Evolutionary conservation across 345 rosid genomes (phyloP).

Genomic region (Populus alba): DNA sequence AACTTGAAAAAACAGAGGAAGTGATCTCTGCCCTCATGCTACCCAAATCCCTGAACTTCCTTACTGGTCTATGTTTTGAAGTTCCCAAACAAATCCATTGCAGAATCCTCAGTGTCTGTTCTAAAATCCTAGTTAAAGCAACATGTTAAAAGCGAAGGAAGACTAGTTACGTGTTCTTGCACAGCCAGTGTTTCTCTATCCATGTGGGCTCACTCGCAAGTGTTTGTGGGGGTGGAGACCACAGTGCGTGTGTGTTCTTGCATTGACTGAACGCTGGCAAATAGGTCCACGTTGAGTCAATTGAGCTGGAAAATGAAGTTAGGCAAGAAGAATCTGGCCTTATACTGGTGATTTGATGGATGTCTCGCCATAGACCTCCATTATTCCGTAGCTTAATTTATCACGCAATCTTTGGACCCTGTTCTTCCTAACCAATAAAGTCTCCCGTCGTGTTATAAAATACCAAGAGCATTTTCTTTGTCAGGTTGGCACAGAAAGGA

Average conservation of each 20-base stretch:
- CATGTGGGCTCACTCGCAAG: slow-evolving; percentile 15
- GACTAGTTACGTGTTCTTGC: neutral
- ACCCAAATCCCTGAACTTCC: slow-evolving; percentile 17
- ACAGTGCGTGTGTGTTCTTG: neutral
- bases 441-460: neutral
- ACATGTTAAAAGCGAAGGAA: neutral
- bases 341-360: slow-evolving; percentile 22
- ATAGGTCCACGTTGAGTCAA: slow-evolving; percentile 13
- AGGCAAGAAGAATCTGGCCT: neutral
- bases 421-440: neutral
- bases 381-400: slow-evolving; percentile 13
- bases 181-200: neutral
- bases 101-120: slow-evolving; percentile 26
- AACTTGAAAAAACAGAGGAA: neutral
- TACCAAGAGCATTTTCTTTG: neutral
- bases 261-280: neutral
- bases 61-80: slow-evolving; percentile 22
- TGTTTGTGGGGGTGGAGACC: slow-evolving; percentile 19
- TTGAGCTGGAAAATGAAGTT: slow-evolving; percentile 30
- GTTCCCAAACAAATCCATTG: slow-evolving; percentile 25
- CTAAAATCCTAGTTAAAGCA: slow-evolving; percentile 20
- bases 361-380: slow-evolving; percentile 14
- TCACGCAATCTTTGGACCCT: neutral
- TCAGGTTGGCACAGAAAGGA: neutral
- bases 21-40: slow-evolving; percentile 18